Percentiles rank a stretch among this genome's conserved stretches.
Conservation (phyloP, 2,329 filamentous ascomycete genomes). For the Sclerotinia glacialis region DNA sequence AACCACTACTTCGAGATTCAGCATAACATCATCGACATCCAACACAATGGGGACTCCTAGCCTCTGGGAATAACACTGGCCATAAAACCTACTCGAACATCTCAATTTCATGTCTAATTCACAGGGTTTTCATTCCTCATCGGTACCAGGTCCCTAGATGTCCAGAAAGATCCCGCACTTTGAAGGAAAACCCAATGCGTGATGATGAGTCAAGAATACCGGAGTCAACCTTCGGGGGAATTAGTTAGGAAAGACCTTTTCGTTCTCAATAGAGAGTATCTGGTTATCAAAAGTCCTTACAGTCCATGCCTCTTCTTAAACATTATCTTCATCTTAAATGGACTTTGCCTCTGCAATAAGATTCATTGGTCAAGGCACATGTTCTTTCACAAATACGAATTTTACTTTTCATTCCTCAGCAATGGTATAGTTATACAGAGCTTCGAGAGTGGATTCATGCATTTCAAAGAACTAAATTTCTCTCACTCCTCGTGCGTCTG, state of each 20-base stretch:
- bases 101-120: not conserved
- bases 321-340: not conserved
- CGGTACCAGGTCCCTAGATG: not conserved
- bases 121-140: not conserved
- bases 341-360: not conserved
- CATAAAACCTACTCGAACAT: not conserved
- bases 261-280: not conserved
- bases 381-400: not conserved
- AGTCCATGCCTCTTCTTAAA: not conserved
- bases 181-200: not conserved
- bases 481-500: not conserved
- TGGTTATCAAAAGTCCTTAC: not conserved
- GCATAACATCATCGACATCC: not conserved
- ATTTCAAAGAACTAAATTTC: not conserved
- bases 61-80: not conserved
- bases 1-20: too few species aligned
- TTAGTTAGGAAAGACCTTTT: not conserved
- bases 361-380: not conserved
- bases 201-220: not conserved
- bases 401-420: not conserved
- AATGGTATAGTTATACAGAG: not conserved
- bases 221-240: not conserved
- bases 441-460: not conserved
- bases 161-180: not conserved
- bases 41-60: not conserved